Evolutionary conservation across 306 rosid species (phyloP).

Genomic region (Cucurbita moschata): DNA sequence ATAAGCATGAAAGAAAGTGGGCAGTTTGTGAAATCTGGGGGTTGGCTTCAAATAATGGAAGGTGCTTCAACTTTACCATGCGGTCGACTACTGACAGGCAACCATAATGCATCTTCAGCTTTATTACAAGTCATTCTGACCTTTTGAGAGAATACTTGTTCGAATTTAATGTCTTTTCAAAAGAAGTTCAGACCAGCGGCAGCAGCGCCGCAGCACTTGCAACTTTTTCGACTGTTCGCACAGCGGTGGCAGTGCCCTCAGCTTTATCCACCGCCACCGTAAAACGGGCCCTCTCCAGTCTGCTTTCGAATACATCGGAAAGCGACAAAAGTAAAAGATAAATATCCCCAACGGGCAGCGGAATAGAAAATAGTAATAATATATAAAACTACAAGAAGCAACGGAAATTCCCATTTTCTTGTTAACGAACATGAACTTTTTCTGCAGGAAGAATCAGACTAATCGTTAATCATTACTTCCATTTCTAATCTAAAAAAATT

Average conservation of each 20-base stretch:
- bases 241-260: neutral
- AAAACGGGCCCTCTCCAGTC: neutral
- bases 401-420: neutral
- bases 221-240: neutral
- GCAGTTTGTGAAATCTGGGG: neutral
- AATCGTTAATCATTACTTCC: neutral
- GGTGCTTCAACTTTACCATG: constrained; percentile 3
- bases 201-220: neutral
- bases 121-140: constrained; percentile 5
- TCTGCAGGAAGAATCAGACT: neutral
- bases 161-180: neutral
- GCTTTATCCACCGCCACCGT: constrained; percentile 8
- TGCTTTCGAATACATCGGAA: neutral
- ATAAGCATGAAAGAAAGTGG: neutral
- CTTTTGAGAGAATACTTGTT: neutral
- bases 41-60: neutral
- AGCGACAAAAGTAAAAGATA: neutral
- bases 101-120: neutral
- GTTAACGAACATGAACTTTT: neutral
- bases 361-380: neutral
- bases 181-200: neutral
- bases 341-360: neutral
- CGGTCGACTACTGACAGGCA: neutral
- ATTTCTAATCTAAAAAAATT: neutral
- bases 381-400: neutral